A percentile compares a stretch with the other conserved stretches of the same genome.
phyloP scores from a whole-genome alignment of 371 early-diverging fungal species.

The Funneliformis caledonium region DNA sequence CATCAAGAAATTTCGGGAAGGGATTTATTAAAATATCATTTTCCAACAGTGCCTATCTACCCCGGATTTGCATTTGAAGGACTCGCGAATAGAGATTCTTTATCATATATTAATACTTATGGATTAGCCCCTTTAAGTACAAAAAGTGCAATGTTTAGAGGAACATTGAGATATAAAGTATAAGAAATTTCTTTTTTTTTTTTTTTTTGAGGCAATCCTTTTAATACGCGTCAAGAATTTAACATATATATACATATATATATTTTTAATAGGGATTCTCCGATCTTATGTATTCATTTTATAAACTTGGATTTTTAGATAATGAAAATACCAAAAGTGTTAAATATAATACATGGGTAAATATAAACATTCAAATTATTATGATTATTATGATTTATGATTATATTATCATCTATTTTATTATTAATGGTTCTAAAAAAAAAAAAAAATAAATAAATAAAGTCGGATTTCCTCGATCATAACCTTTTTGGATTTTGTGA shows the following conservation, averaged over 20 bases:
- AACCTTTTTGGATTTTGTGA: slow-evolving; percentile 41
- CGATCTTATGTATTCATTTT: slow-evolving; percentile 67
- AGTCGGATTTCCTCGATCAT: slow-evolving; percentile 48
- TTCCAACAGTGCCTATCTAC: slow-evolving; percentile 69
- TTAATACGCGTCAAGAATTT: background rate
- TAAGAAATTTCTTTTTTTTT: background rate
- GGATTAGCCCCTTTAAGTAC: slow-evolving; percentile 67
- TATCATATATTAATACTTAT: slow-evolving; percentile 70
- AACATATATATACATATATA: background rate
- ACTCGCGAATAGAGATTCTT: slow-evolving; percentile 82
- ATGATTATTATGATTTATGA: too few relatives aligned
- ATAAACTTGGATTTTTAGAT: slow-evolving; percentile 61
- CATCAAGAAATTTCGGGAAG: slow-evolving; percentile 59
- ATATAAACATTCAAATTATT: background rate
- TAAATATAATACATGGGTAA: slow-evolving; percentile 56
- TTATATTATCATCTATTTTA: background rate
- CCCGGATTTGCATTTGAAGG: slow-evolving; percentile 87
- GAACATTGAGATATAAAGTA: slow-evolving; percentile 80
- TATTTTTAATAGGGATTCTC: slow-evolving; percentile 57
- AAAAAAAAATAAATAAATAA: background rate
- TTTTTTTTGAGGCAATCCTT: background rate
- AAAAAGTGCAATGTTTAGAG: slow-evolving; percentile 84
- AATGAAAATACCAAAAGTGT: slow-evolving; percentile 45
- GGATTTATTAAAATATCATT: slow-evolving; percentile 71
- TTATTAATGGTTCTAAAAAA: background rate